phyloP scores from a whole-genome alignment of 371 early-diverging fungal species.

The Sporodiniella umbellata region DNA sequence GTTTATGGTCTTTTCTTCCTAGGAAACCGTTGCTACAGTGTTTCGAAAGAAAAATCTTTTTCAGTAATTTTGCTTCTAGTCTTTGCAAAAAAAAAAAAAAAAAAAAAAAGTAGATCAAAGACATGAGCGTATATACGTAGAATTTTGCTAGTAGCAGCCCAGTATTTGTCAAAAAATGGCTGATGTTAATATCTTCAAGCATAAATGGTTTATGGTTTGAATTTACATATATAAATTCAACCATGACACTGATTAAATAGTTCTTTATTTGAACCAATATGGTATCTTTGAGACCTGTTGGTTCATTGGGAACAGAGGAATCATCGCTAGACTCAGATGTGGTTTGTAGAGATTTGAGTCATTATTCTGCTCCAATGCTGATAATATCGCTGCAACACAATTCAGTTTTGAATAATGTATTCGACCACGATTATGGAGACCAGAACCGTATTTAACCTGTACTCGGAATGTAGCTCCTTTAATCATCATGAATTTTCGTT shows the following conservation, averaged over 20 bases:
- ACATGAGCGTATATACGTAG: constrained; percentile 11
- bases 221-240: constrained; percentile 15
- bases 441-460: constrained; percentile 22
- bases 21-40: constrained; percentile 13
- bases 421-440: constrained; percentile 11
- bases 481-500: constrained; percentile 12
- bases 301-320: constrained; percentile 14
- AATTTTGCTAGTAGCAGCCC: constrained; percentile 5
- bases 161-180: constrained; percentile 5
- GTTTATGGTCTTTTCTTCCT: constrained; percentile 7
- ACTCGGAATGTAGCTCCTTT: constrained; percentile 16
- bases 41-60: constrained; percentile 17
- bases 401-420: constrained; percentile 17
- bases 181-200: constrained; percentile 11
- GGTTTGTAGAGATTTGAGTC: constrained; percentile 20
- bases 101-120: constrained; percentile 16
- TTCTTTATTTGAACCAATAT: constrained; percentile 13
- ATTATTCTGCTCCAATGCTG: constrained; percentile 19
- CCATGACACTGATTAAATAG: constrained; percentile 17
- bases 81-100: constrained; percentile 8
- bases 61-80: constrained; percentile 19
- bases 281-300: constrained; percentile 14
- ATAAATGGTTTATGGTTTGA: constrained; percentile 16
- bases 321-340: constrained; percentile 10
- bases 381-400: constrained; percentile 18